Conservation (phyloP, 2,329 filamentous ascomycete genomes). For the Fusarium napiforme region DNA sequence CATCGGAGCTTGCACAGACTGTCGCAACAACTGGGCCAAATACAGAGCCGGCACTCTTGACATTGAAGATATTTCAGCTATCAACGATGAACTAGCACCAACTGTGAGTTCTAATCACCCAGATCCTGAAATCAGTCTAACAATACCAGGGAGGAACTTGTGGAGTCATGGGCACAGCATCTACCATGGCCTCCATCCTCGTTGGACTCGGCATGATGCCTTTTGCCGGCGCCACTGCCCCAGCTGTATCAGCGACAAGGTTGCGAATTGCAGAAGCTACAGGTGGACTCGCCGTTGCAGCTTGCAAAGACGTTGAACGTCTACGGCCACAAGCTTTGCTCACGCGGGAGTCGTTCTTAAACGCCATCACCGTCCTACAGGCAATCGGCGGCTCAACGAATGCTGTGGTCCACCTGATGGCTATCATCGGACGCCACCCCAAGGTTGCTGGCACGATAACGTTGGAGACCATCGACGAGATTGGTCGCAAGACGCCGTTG, state of each 20-base stretch:
- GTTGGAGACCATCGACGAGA: constrained; percentile 80
- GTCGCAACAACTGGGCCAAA: constrained; percentile 77
- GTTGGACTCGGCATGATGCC: constrained; percentile 85
- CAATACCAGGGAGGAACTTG: constrained; percentile 73
- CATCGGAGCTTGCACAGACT: constrained; percentile 80
- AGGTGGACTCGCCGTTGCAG: constrained; percentile 72
- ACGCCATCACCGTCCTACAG: constrained; percentile 88
- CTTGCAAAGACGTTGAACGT: constrained; percentile 71
- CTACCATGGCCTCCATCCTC: constrained; percentile 87
- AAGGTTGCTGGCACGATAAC: constrained; percentile 71
- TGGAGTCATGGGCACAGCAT: constrained; percentile 92
- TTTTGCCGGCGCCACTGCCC: constrained; percentile 80
- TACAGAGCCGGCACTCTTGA: constrained; percentile 74
- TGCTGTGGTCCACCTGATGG: constrained; percentile 85
- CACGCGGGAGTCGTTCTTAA: constrained; percentile 81
- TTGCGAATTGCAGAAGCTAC: constrained; percentile 84
- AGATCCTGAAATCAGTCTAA: background rate
- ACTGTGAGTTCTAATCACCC: constrained; percentile 59
- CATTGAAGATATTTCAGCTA: constrained; percentile 75
- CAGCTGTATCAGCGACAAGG: constrained; percentile 81
- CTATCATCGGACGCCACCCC: constrained; percentile 81
- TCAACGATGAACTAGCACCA: constrained; percentile 79
- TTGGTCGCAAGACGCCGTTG: constrained; percentile 81
- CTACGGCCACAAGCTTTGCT: constrained; percentile 77
- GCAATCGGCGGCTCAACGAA: constrained; percentile 88